Evolutionary conservation across 2,329 filamentous ascomycete genomes (phyloP).

Genomic region (Scedosporium minutisporum): DNA sequence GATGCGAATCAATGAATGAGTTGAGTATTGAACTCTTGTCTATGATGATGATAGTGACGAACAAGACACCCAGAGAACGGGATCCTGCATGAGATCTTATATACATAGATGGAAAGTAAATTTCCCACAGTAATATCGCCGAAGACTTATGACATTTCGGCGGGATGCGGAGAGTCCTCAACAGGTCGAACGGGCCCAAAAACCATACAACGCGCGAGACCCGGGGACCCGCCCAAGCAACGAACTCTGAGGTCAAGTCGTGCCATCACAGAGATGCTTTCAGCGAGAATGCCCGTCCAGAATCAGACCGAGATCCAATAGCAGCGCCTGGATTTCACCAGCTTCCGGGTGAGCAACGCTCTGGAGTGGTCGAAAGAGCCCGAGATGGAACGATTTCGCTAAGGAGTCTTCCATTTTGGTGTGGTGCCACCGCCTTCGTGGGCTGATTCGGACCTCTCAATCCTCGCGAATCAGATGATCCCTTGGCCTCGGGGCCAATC

Average conservation of each 20-base stretch:
- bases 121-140: neutral
- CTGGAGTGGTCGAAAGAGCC: neutral
- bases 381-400: constrained; percentile 1
- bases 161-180: neutral
- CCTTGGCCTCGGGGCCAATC: neutral
- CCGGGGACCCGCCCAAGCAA: neutral
- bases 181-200: neutral
- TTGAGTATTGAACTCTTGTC: neutral
- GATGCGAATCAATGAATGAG: neutral
- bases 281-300: neutral
- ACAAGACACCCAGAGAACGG: neutral
- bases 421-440: neutral
- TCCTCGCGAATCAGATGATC: constrained; percentile 4
- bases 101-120: neutral
- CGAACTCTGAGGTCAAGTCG: neutral
- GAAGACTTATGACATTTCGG: neutral
- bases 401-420: neutral
- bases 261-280: neutral
- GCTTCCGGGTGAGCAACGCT: neutral
- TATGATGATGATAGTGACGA: neutral
- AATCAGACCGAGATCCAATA: neutral
- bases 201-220: neutral
- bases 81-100: neutral
- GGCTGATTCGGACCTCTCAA: neutral
- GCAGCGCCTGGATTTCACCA: neutral